Evolutionary conservation across 2,329 filamentous ascomycete species (phyloP), one percentile per base, ranked within the genome.

Genomic region (Trichoderma aggressivum): DNA sequence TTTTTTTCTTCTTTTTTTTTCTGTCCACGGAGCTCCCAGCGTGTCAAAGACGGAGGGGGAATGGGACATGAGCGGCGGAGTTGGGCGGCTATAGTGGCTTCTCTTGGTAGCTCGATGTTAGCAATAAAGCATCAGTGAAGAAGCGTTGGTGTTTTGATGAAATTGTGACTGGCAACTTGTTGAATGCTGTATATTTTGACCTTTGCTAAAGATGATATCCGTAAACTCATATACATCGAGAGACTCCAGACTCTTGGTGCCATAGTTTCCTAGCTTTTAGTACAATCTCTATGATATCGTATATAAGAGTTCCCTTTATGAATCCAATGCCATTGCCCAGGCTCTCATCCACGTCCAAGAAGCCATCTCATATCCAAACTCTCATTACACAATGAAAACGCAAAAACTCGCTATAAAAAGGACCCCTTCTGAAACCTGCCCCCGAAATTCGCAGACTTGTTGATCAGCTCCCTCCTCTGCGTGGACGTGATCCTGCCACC

Each of bases 361-460:
- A 5, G 11, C 26, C 16, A 58, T 30, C 53, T 1, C 8, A 4
- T n/a, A n/a, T 32, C 55, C 16, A 58, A 12, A 12, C 1, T 28
- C 30, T 10, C 7, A 24, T 36, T 8, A 60, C n/a, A 24, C n/a
- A 24, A 39, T n/a, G 1, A 3, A 61, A 61, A 39, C 18, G 6
- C 21, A 16, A 32, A 56, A 26, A 26, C 36, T 34, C 65, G 36
- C 56, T 75, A 90, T 71, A 91, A 77, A 75, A 85, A 91, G 21
- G 84, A 89, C n/a, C 94, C 94, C 74, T 92, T 92, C 21, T 90
- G 88, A 77, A 98, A 98, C 62, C 93, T 86, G 1, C 91, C 91
- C 4, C 92, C 90, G 81, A 98, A 97, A 76, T 94, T 91, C 18
- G 90, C 88, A 5, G 94, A 92, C 78, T 92, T 91, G 74, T 88